A percentile compares a stretch with the other conserved stretches of the same genome.
These are phyloP conservation scores for Takashimella koratensis DNA, from an alignment of 1,284 basidiomycete species.

Conservation along the genomic window DNA sequence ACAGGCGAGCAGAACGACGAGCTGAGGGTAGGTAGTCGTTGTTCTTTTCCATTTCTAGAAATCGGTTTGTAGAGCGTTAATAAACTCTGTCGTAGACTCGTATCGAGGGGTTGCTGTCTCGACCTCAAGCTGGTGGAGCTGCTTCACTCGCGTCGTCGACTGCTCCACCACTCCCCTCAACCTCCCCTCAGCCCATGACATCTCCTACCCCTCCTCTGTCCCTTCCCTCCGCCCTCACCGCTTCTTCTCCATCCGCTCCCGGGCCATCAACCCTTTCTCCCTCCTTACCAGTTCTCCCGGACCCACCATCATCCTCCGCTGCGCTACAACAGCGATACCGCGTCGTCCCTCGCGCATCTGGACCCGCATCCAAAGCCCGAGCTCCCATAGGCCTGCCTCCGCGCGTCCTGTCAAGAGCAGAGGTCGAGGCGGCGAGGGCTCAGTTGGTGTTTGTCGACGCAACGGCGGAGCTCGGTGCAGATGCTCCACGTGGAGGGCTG, in stretches of 20 bases:
- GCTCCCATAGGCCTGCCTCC: conserved; percentile 28
- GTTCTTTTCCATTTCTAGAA: no score
- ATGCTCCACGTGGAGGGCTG: neutral
- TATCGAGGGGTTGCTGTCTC: conserved; percentile 13
- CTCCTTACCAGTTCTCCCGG: no score
- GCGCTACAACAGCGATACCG: conserved; percentile 22
- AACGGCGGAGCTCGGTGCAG: conserved; percentile 30
- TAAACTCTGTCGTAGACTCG: no score
- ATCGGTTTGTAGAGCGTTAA: no score
- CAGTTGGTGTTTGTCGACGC: conserved; percentile 43
- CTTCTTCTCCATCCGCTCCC: neutral
- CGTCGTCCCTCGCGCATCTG: conserved; percentile 30
- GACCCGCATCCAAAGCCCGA: conserved; percentile 1
- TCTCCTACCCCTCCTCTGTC: neutral
- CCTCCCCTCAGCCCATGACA: neutral
- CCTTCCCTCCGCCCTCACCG: conserved; percentile 1
- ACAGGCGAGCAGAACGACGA: conserved; percentile 39
- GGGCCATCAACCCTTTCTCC: neutral
- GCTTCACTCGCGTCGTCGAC: no score
- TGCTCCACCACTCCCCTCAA: no score
- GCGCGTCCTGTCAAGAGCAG: conserved; percentile 30
- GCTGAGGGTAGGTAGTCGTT: conserved; percentile 42
- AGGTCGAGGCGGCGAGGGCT: conserved; percentile 22
- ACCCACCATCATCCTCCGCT: neutral
- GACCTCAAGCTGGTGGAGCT: no score